Conservation (phyloP, 805 yeast genomes). For the Metschnikowia corniflorae region DNA sequence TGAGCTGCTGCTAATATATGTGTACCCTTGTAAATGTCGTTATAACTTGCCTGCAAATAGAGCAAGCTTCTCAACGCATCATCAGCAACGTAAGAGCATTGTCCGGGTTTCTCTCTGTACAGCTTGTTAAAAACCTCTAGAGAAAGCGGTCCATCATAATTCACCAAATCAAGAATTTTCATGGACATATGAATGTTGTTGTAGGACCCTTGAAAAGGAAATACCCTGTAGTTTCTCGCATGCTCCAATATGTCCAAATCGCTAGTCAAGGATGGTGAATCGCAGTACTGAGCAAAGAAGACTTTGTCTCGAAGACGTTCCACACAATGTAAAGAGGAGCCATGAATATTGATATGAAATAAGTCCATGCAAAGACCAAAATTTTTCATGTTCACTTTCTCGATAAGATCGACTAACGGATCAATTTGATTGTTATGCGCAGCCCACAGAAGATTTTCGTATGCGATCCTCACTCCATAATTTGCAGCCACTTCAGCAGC, state of each 20-base stretch:
- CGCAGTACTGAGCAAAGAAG: slow-evolving; percentile 26
- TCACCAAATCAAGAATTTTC: slow-evolving; percentile 4
- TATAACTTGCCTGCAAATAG: slow-evolving; percentile 8
- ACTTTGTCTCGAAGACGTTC: slow-evolving; percentile 15
- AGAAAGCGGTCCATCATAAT: slow-evolving; percentile 15
- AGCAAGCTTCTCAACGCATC: slow-evolving; percentile 17
- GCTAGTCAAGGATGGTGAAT: slow-evolving; percentile 15
- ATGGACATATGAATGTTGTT: slow-evolving; percentile 2
- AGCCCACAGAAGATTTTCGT: slow-evolving; percentile 27
- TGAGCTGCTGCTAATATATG: background rate
- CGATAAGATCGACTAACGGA: slow-evolving; percentile 16
- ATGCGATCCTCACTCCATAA: slow-evolving; percentile 21
- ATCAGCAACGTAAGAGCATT: slow-evolving; percentile 9
- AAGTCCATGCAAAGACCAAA: slow-evolving; percentile 28
- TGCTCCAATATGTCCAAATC: slow-evolving; percentile 9
- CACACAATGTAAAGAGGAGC: background rate
- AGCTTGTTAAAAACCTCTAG: slow-evolving; percentile 17
- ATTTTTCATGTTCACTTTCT: slow-evolving; percentile 19
- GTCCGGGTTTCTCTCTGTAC: slow-evolving; percentile 6
- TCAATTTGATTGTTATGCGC: slow-evolving; percentile 18
- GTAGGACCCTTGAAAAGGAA: slow-evolving; percentile 8
- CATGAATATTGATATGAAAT: slow-evolving; percentile 20
- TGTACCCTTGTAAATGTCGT: background rate
- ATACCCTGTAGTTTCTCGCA: slow-evolving; percentile 3
- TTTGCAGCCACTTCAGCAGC: slow-evolving; percentile 15